These are phyloP conservation scores for Cyanidiococcus yangmingshanensis DNA, from an alignment of 23 red algal genomes.

Conservation along the genomic window DNA sequence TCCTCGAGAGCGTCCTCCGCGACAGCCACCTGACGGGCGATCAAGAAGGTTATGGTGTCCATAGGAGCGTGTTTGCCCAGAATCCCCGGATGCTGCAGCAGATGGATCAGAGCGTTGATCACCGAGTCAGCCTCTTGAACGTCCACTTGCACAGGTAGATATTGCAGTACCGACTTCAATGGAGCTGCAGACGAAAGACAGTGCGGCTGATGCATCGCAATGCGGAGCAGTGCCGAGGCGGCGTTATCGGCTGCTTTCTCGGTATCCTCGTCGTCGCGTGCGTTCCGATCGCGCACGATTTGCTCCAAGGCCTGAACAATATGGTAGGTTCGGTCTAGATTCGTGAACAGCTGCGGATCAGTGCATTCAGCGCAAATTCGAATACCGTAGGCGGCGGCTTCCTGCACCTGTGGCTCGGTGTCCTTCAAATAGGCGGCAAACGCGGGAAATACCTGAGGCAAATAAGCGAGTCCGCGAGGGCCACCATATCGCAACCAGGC, in stretches of 20 bases:
- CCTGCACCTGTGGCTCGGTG: constrained; percentile 47
- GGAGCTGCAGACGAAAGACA: constrained; percentile 23
- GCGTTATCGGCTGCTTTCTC: constrained; percentile 74
- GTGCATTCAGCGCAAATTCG: constrained; percentile 63
- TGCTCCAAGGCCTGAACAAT: constrained; percentile 28
- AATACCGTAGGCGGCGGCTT: constrained; percentile 76
- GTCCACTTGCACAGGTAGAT: constrained; percentile 63
- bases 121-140: constrained; percentile 52
- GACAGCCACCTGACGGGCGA: constrained; percentile 3
- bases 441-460: constrained; percentile 42
- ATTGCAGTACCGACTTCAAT: constrained; percentile 31
- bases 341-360: constrained; percentile 32
- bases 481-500: constrained; percentile 68
- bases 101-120: constrained; percentile 36
- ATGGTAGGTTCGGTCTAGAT: constrained; percentile 1
- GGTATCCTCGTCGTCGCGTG: constrained; percentile 26
- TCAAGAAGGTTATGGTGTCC: neutral
- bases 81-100: neutral
- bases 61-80: neutral
- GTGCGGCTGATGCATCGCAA: constrained; percentile 53
- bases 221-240: constrained; percentile 56
- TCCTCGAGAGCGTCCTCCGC: neutral
- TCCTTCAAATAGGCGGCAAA: constrained; percentile 53
- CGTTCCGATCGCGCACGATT: constrained; percentile 35
- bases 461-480: constrained; percentile 31